These are phyloP conservation scores for Silene coronaria DNA, from an alignment of 179 eudicot genomes.

Conservation along the genomic window DNA sequence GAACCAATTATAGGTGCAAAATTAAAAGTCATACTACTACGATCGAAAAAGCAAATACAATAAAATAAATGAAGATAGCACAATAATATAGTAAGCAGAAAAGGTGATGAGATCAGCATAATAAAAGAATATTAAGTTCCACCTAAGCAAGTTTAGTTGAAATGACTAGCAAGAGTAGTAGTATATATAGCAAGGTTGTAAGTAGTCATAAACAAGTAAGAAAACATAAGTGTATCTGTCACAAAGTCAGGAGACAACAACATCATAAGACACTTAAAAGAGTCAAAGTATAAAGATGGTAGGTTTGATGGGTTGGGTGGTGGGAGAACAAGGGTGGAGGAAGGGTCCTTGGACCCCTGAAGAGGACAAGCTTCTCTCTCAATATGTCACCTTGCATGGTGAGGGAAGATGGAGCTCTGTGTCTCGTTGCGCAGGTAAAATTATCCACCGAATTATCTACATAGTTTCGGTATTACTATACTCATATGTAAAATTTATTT, in stretches of 20 bases:
- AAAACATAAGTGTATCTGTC: neutral
- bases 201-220: constrained; percentile 1
- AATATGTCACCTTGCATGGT: constrained; percentile 49
- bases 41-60: neutral
- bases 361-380: constrained; percentile 54
- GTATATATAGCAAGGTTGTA: constrained; percentile 18
- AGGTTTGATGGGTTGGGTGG: constrained; percentile 39
- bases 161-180: constrained; percentile 14
- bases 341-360: constrained; percentile 77
- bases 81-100: neutral
- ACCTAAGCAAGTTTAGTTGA: constrained; percentile 18
- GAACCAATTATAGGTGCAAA: too few species aligned
- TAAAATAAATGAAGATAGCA: neutral
- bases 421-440: constrained; percentile 44
- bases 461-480: neutral
- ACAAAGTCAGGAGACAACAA: constrained; percentile 13
- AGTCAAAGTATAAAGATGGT: constrained; percentile 20
- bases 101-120: constrained; percentile 19
- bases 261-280: constrained; percentile 11
- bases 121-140: constrained; percentile 12
- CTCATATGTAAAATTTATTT: too few species aligned
- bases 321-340: constrained; percentile 45
- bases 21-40: neutral
- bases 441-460: neutral
- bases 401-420: constrained; percentile 77